phyloP scores from a whole-genome alignment of 2,329 filamentous ascomycete species.

The Colletotrichum australisinense region DNA sequence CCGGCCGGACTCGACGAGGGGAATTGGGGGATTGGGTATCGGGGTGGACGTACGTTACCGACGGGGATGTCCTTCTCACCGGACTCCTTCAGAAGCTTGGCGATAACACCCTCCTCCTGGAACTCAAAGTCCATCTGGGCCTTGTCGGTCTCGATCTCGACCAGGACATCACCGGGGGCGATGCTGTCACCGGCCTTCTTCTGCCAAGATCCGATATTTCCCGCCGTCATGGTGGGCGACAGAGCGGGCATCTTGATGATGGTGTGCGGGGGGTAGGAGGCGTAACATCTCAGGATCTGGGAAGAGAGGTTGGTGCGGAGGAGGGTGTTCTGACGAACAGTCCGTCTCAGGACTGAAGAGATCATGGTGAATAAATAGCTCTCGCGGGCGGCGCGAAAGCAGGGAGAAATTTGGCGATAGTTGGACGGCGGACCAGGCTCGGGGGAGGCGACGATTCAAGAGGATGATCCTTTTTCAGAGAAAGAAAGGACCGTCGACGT shows the following conservation, averaged over 20 bases:
- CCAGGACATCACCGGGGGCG: constrained; percentile 91
- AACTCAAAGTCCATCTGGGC: constrained; percentile 99
- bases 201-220: constrained; percentile 97
- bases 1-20: constrained; percentile 7
- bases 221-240: constrained; percentile 96
- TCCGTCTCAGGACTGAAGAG: constrained; percentile 72
- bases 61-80: constrained; percentile 95
- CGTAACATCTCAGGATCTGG: constrained; percentile 74
- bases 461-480: not conserved
- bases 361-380: constrained; percentile 61
- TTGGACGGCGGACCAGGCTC: not conserved
- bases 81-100: constrained; percentile 92
- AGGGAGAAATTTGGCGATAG: constrained; percentile 12
- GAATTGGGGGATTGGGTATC: not conserved
- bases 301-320: constrained; percentile 63
- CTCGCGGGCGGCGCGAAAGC: constrained; percentile 29
- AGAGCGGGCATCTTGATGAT: constrained; percentile 98
- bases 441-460: not conserved
- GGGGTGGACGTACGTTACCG: constrained; percentile 80
- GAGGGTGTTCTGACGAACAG: constrained; percentile 65
- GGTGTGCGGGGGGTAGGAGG: constrained; percentile 92
- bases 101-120: constrained; percentile 96
- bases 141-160: constrained; percentile 99
- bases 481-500: constrained; percentile 17
- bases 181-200: constrained; percentile 94